Conservation (phyloP, 1,139 yeast species). For the Blastobotrys apis region DNA sequence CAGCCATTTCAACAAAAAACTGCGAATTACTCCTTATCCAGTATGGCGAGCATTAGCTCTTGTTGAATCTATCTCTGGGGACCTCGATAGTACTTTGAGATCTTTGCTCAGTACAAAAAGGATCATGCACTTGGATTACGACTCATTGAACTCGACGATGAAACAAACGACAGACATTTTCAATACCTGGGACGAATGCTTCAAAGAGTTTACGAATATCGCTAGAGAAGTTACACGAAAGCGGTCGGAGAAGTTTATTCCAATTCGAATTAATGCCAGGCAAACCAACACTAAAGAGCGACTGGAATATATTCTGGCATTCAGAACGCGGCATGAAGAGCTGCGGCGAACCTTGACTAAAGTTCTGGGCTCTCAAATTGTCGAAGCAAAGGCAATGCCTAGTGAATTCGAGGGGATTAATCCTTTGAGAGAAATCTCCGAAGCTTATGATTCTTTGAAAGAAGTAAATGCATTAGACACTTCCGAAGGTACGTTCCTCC, state of each 20-base stretch:
- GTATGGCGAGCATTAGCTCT: conserved; percentile 57
- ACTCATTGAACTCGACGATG: conserved; percentile 34
- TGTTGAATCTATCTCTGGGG: conserved; percentile 56
- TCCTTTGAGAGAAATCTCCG: conserved; percentile 38
- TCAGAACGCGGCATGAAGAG: conserved; percentile 55
- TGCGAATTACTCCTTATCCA: conserved; percentile 62
- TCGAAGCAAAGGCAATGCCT: conserved; percentile 26
- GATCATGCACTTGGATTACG: conserved; percentile 39
- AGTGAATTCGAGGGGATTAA: conserved; percentile 26
- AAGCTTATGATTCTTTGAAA: conserved; percentile 42
- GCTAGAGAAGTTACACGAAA: conserved; percentile 74
- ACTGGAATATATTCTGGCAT: conserved; percentile 42
- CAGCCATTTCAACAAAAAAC: conserved; percentile 55
- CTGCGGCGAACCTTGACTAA: conserved; percentile 40
- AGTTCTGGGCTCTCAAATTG: conserved; percentile 30
- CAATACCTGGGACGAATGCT: conserved; percentile 47
- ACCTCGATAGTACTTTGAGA: conserved; percentile 25
- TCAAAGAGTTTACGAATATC: conserved; percentile 53
- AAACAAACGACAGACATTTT: conserved; percentile 35
- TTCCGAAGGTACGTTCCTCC: conserved; percentile 35
- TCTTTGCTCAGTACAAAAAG: conserved; percentile 25
- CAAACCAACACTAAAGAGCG: conserved; percentile 47
- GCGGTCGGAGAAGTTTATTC: conserved; percentile 66
- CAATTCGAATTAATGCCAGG: conserved; percentile 53
- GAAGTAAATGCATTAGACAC: conserved; percentile 41